phyloP scores from a whole-genome alignment of 2,329 filamentous ascomycete species.

The Coniochaeta prunicola region DNA sequence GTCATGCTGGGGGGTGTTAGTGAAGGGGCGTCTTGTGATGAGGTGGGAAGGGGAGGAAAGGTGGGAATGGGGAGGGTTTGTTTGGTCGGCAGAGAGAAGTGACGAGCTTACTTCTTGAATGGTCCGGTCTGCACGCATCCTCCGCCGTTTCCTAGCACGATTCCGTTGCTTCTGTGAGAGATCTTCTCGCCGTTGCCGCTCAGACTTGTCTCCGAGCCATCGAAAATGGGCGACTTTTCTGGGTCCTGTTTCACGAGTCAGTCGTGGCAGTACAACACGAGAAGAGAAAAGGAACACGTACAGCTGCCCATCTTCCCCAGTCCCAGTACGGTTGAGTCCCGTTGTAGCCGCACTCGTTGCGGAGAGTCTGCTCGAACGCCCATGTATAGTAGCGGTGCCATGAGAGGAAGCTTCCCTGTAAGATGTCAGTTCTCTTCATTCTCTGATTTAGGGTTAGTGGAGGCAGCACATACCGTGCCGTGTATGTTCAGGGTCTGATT shows the following conservation, averaged over 20 bases:
- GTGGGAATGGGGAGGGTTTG: background rate
- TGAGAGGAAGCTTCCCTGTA: conserved; percentile 28
- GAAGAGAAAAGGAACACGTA: no score
- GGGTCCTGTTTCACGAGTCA: conserved; percentile 22
- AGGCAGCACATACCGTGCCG: conserved; percentile 14
- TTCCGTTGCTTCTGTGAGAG: conserved; percentile 15
- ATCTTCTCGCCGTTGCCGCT: conserved; percentile 36
- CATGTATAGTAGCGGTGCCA: conserved; percentile 36
- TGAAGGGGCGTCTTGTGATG: background rate
- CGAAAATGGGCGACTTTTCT: conserved; percentile 43
- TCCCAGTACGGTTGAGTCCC: conserved; percentile 42
- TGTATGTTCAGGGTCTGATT: conserved; percentile 24
- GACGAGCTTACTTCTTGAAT: conserved; percentile 33
- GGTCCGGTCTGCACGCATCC: conserved; percentile 44
- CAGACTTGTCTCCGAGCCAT: conserved; percentile 43
- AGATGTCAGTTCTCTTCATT: background rate
- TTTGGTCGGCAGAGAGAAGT: background rate
- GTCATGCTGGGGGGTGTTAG: conserved; percentile 18
- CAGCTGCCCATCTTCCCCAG: conserved; percentile 34
- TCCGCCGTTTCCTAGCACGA: conserved; percentile 44
- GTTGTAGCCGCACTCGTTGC: conserved; percentile 33
- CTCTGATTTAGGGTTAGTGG: no score
- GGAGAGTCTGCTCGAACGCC: conserved; percentile 28
- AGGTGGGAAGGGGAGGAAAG: background rate
- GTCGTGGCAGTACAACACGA: no score